Percentiles rank a stretch among this genome's conserved stretches.
These are phyloP conservation scores for Senna siamea DNA, from an alignment of 306 rosid genomes.

Conservation along the genomic window DNA sequence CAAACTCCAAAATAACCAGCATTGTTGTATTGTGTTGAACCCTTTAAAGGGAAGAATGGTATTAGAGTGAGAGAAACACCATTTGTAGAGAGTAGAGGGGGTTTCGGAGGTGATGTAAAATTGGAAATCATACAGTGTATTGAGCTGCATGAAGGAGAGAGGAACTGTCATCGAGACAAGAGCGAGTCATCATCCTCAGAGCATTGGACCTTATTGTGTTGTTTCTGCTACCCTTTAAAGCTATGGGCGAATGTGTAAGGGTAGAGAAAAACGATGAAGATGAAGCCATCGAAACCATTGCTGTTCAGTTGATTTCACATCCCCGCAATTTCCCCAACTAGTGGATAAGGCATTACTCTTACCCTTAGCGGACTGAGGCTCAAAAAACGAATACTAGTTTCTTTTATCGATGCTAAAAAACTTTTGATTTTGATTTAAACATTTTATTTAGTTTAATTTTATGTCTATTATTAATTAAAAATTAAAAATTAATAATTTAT, in stretches of 20 bases:
- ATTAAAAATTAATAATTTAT: too few species aligned
- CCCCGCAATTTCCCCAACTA: neutral
- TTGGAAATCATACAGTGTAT: conserved; percentile 55
- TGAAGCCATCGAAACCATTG: conserved; percentile 52
- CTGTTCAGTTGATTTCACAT: neutral
- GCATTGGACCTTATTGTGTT: conserved; percentile 29
- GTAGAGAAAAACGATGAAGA: conserved; percentile 44
- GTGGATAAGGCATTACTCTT: too few species aligned
- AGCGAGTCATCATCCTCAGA: conserved; percentile 56
- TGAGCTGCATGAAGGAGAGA: conserved; percentile 82
- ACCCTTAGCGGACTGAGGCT: too few species aligned
- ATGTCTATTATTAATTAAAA: too few species aligned
- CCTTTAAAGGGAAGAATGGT: neutral
- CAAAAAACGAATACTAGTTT: too few species aligned
- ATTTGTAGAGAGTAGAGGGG: neutral
- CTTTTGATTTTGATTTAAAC: too few species aligned
- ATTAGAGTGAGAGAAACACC: neutral
- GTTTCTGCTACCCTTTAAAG: conserved; percentile 21
- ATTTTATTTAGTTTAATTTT: too few species aligned
- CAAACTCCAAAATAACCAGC: neutral
- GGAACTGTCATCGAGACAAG: conserved; percentile 68
- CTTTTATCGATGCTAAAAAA: too few species aligned
- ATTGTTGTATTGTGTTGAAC: too few species aligned
- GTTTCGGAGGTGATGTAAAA: neutral
- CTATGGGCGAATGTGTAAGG: conserved; percentile 37